Conservation (phyloP, 208 protist genomes). For the Leptomonas seymouri region DNA sequence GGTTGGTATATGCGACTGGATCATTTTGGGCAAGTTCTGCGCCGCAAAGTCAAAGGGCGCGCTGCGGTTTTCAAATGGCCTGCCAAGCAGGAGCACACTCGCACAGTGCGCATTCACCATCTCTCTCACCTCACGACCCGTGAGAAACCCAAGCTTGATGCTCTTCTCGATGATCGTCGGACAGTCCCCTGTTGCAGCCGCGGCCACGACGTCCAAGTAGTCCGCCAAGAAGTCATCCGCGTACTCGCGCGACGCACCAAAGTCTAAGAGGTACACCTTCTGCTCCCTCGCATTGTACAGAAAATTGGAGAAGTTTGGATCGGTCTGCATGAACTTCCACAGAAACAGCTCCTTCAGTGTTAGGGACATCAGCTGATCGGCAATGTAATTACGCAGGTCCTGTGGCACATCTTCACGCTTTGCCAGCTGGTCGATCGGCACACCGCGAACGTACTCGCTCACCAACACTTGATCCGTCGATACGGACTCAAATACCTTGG, state of each 20-base stretch:
- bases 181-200: conserved; percentile 71
- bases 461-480: conserved; percentile 71
- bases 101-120: conserved; percentile 93
- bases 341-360: conserved; percentile 94
- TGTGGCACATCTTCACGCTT: conserved; percentile 55
- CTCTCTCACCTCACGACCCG: conserved; percentile 88
- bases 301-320: conserved; percentile 98
- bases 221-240: conserved; percentile 77
- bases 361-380: conserved; percentile 77
- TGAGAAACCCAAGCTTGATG: conserved; percentile 95
- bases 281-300: conserved; percentile 85
- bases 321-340: conserved; percentile 97
- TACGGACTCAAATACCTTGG: conserved; percentile 56
- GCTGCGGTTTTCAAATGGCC: conserved; percentile 83
- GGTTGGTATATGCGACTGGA: conserved; percentile 86
- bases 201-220: conserved; percentile 94
- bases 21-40: conserved; percentile 82
- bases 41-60: conserved; percentile 88
- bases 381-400: conserved; percentile 77
- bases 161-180: conserved; percentile 89
- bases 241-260: conserved; percentile 94
- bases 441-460: conserved; percentile 65
- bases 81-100: conserved; percentile 89
- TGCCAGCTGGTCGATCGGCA: conserved; percentile 66
- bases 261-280: conserved; percentile 89